Evolutionary conservation across 495 filamentous ascomycete species (phyloP), one percentile per base, ranked within the genome.

Genomic region (Cryomyces minteri): DNA sequence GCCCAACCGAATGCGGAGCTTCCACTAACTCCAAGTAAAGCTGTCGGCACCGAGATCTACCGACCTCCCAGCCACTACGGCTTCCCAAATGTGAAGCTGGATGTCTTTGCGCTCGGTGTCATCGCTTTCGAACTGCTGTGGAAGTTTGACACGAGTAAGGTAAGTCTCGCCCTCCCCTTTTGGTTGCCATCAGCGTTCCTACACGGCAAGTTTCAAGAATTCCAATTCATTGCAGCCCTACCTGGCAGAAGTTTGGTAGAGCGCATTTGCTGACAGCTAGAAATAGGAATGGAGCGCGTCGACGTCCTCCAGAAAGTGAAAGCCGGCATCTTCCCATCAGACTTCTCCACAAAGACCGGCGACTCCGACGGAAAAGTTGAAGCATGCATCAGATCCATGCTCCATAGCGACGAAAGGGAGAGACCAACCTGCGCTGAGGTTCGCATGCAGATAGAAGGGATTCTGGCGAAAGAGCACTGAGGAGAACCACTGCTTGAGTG

Each of bases 61-160:
- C 39, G 54, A 4, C 61, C 65, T 25, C 37, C 44, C n/a, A 31
- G 7, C 6, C 38, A 25, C 30, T 18, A 34, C 28, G 6, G 28
- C 9, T 5, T 31, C 10, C 41, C 45, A 4, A 52, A 45, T 32
- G 48, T 56, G 39, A 58, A 62, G 43, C 48, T 64, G 34, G 67
- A 69, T 48, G 54, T 67, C 0, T 69, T 54, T 43, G 54, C 61
- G 9, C 43, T 68, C 6, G 65, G 64, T 6, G 52, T 68, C 10
- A 54, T 68, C 14, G 51, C 52, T 4, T 59, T 65, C 39, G 65
- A 68, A 52, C 45, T 67, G 30, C 32, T 62, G 18, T 53, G 43
- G 14, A 45, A 36, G 38, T 66, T 62, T 43, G 44, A 38, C 5
- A 68, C 65, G 0, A 46, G 53, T 25, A 11, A 41, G 34, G 53